Evolutionary conservation across 371 early-diverging fungal genomes (phyloP).

Genomic region (Mortierella sp.): DNA sequence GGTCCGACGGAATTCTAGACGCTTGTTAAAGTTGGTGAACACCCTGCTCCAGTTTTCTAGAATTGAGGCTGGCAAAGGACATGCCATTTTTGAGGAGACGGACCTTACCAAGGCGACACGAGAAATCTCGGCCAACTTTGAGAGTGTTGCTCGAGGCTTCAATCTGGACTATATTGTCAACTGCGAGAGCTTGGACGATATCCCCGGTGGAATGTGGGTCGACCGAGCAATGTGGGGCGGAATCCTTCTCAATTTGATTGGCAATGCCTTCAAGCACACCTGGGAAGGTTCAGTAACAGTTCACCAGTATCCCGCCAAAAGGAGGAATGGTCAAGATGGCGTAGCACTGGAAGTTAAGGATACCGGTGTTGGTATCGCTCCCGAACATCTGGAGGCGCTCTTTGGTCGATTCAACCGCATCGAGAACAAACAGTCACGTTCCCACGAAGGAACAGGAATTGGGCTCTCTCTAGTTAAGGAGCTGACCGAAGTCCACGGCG

Average conservation of each 20-base stretch:
- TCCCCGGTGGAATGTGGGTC: constrained; percentile 51
- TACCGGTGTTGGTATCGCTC: constrained; percentile 57
- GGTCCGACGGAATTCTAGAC: constrained; percentile 56
- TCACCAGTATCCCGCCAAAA: constrained; percentile 33
- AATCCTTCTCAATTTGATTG: constrained; percentile 58
- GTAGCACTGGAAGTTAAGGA: constrained; percentile 50
- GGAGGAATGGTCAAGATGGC: constrained; percentile 34
- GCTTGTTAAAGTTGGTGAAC: constrained; percentile 61
- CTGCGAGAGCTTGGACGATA: constrained; percentile 23
- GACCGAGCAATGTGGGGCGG: constrained; percentile 60
- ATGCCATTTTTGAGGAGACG: constrained; percentile 55
- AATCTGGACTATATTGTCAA: constrained; percentile 35
- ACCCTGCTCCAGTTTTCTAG: constrained; percentile 56
- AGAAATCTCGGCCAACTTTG: constrained; percentile 56
- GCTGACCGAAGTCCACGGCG: constrained; percentile 57
- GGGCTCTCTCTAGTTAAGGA: constrained; percentile 59
- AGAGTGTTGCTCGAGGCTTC: constrained; percentile 52
- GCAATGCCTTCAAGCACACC: constrained; percentile 57
- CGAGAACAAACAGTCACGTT: constrained; percentile 54
- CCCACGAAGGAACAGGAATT: constrained; percentile 60
- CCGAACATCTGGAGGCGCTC: constrained; percentile 39
- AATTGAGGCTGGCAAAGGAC: constrained; percentile 58
- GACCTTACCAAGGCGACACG: constrained; percentile 54
- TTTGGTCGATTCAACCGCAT: constrained; percentile 59
- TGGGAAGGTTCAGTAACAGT: constrained; percentile 53